Evolutionary conservation across 2,329 filamentous ascomycete genomes (phyloP), one percentile per base, ranked within the genome.

Genomic region (Hypoxylon sp.): DNA sequence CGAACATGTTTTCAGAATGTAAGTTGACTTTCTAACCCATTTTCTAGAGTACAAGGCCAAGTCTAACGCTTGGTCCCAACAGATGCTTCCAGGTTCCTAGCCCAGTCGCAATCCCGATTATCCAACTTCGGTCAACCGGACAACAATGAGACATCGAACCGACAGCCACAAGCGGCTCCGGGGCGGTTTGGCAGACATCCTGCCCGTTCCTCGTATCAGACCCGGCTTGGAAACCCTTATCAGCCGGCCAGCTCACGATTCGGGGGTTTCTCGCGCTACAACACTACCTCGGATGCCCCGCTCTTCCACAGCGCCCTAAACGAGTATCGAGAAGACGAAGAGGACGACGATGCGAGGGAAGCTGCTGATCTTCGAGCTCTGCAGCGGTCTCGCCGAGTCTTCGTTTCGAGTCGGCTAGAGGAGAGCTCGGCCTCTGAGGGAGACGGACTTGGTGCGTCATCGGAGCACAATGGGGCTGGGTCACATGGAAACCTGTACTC

Each of bases 1-100:
- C 51, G 49, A 73, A 61, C 62, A 93, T 93, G 91, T 93, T 93
- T 81, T 97, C 93, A 61, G 93, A 97, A 89, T 97, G 93, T 96
- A 85, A 82, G 92, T 84, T 26, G 20, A 57, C 18, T 28, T 49
- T 30, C 36, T 57, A 40, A 14, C 26, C n/a, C 24, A 58, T 20
- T 14, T 26, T 26, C 28, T 40, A 32, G n/a, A 24, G n/a, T n/a
- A n/a, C n/a, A n/a, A 40, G 26, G 6, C 45, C 40, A 20, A 18
- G 36, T 57, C 72, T 75, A 56, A 76, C 66, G 7, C 49, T 46
- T 32, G 55, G 50, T 55, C 57, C 55, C 56, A 75, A 58, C 75
- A 97, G 96, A 98, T 90, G 96, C 96, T 75, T 98, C 95, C 71
- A 91, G 91, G 73, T 99, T 99, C 79, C 89, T 99, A 74, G 93